Evolutionary conservation across 1,284 basidiomycete species (phyloP), one percentile per base, ranked within the genome.

Genomic region (Lentinus polychrous): DNA sequence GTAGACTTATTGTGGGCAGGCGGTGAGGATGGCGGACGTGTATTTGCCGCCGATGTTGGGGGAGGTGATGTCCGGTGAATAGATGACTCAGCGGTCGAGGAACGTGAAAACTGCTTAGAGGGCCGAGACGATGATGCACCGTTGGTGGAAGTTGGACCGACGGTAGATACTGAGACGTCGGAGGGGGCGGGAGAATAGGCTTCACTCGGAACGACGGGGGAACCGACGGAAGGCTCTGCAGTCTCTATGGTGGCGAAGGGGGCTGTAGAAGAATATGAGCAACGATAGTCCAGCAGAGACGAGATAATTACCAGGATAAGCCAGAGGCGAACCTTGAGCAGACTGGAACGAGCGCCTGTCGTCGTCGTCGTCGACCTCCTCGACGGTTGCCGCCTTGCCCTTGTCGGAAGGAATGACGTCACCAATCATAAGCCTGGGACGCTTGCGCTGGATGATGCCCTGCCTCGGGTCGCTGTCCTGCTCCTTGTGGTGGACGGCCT

Each of bases 341-440:
- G 47, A 35, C 56, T 55, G 27, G 49, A 8, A 49, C 49, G 38
- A 49, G 40, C 55, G 56, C 51, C 56, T 52, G 33, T 64, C 56
- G 17, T 69, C 71, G 34, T 69, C 71, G 40, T 72, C 70, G 17
- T 71, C 66, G 8, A 66, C 66, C 42, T 70, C 71, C 35, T 62
- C 63, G 5, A 67, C 63, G 8, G 63, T 66, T 2, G 71, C 67
- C 33, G 60, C 63, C 45, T 68, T 69, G 17, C 62, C 60, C 44
- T 71, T 68, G 31, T 54, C 52, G 31, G 64, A 58, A 24, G 58
- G 56, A 41, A 63, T 61, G 1, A 71, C 75, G 55, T 80, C 78
- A 47, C 80, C 81, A 47, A 90, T 87, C 79, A 90, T 72, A 37
- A 91, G 63, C 43, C 83, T 68, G 52, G 76, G 69, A 27, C 72